Conservation (phyloP, 164 flowering plant genomes). For the Magnolia changhungtana region DNA sequence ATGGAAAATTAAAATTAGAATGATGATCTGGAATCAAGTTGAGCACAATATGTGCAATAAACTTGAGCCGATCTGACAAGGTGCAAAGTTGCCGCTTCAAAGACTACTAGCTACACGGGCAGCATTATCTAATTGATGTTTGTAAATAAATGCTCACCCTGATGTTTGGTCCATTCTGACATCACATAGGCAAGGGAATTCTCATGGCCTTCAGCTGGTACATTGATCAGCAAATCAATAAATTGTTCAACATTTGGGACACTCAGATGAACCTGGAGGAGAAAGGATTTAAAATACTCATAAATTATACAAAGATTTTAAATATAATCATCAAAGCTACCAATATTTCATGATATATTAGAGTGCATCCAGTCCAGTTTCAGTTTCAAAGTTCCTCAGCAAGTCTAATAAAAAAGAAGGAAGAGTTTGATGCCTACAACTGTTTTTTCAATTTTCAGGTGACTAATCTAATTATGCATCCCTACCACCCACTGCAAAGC, state of each 20-base stretch:
- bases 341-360: neutral
- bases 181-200: constrained; percentile 74
- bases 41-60: neutral
- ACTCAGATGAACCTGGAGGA: constrained; percentile 80
- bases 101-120: neutral
- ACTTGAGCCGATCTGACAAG: neutral
- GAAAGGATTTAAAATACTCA: neutral
- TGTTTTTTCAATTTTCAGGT: too few species aligned
- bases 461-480: too few species aligned
- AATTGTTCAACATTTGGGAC: constrained; percentile 73
- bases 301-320: too few species aligned
- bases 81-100: neutral
- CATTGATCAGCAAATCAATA: constrained; percentile 60
- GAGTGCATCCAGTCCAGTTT: too few species aligned
- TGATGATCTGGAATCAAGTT: neutral
- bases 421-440: too few species aligned
- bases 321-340: neutral
- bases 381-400: too few species aligned
- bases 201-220: constrained; percentile 63
- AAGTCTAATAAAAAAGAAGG: too few species aligned
- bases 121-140: neutral
- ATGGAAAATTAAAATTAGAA: neutral
- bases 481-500: too few species aligned
- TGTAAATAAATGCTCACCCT: constrained; percentile 44
- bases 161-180: constrained; percentile 91